These are phyloP conservation scores for Eucalyptus globulus DNA, from an alignment of 345 rosid species.

Conservation along the genomic window DNA sequence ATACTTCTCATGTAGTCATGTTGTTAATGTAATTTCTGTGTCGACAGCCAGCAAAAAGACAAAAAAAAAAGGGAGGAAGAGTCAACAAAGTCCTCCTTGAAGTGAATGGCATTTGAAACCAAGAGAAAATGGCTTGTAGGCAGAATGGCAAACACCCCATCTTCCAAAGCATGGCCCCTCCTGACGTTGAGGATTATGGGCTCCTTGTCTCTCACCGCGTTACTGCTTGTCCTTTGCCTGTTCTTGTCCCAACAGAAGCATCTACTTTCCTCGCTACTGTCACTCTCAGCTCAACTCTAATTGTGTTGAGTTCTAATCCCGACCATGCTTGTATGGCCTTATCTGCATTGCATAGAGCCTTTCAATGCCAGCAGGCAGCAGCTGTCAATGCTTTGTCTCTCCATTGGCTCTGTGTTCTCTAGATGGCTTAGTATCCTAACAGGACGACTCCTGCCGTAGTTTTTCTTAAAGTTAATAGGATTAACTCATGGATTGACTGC, in stretches of 20 bases:
- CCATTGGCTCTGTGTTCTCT: not conserved
- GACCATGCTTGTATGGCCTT: not conserved
- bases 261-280: not conserved
- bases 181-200: conserved; percentile 3
- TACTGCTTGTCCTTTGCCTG: not conserved
- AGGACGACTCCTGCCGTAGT: not conserved
- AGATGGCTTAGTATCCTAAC: not conserved
- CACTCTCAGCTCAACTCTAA: not conserved
- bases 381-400: not conserved
- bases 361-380: not conserved
- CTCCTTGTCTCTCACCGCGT: not conserved
- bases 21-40: not conserved
- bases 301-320: not conserved
- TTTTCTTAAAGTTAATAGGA: not conserved
- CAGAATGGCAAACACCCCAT: conserved; percentile 23
- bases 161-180: conserved; percentile 5
- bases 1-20: not conserved
- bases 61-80: not conserved
- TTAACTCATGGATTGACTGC: not conserved
- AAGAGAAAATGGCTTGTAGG: conserved; percentile 10
- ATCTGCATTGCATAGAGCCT: not conserved
- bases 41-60: not conserved
- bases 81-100: not conserved
- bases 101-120: not conserved
- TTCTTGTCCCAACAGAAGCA: not conserved